Conservation (phyloP, 179 eudicot genomes). For the Vitellaria paradoxa region DNA sequence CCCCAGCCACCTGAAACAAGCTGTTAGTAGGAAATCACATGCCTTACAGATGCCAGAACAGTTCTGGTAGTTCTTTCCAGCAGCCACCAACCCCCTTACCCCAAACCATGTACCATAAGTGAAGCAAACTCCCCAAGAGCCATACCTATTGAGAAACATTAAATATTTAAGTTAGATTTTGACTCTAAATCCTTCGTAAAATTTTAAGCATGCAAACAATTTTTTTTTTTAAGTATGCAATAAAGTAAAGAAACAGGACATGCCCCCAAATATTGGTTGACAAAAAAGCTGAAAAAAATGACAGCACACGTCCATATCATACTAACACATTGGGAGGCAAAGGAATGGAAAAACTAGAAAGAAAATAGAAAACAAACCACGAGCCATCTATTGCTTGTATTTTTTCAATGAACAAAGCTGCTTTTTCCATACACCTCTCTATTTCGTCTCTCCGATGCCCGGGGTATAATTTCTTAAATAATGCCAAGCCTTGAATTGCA, state of each 20-base stretch:
- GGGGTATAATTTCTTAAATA: conserved; percentile 70
- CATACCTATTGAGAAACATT: conserved; percentile 57
- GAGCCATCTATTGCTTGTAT: conserved; percentile 89
- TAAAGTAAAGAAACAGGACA: background rate
- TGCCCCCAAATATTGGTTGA: background rate
- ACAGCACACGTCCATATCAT: background rate
- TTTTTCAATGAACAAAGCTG: conserved; percentile 62
- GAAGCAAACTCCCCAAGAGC: conserved; percentile 99
- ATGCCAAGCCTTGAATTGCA: conserved; percentile 83
- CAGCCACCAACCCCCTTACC: conserved; percentile 68
- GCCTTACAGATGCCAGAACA: conserved; percentile 76
- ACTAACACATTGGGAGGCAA: background rate
- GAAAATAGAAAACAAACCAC: conserved; percentile 55
- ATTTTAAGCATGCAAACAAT: background rate
- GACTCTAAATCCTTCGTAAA: background rate
- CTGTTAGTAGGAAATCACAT: conserved; percentile 78
- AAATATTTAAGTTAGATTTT: background rate
- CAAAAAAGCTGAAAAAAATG: background rate
- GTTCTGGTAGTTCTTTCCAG: conserved; percentile 60
- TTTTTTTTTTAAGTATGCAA: background rate
- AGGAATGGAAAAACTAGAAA: conserved; percentile 5
- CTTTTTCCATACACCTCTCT: conserved; percentile 57
- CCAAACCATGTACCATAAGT: conserved; percentile 97
- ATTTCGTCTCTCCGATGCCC: conserved; percentile 85
- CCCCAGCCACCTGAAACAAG: conserved; percentile 81